Base-by-base conservation (phyloP, 352 stramenopile species). In the Phytophthora pluvialis region DNA sequence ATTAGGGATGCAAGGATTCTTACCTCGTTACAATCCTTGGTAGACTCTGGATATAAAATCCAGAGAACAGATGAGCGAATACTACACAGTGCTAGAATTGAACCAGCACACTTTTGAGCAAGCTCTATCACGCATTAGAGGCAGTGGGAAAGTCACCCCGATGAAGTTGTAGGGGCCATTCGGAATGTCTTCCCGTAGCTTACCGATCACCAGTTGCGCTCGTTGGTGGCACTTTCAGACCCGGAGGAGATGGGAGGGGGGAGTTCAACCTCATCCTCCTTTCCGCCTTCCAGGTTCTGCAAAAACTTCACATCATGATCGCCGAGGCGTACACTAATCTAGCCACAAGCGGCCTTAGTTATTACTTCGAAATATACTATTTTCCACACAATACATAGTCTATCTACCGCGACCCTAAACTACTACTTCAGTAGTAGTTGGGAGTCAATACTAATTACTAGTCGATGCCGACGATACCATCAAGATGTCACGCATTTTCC, bases 81-180 rank as follows among this genome's bases (percentile, higher is more conserved):
- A 91, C 64, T 94, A 93, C 70, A 80, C 71, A 1, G 69, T 94
- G 6, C 70, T 92, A 13, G 82, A 90, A 44, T 71, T 93, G 60
- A 92, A 93, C 60, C 82, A 94, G 64, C 86, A 91, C 70, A 75
- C 81, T 33, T 91, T 93, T 58, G 83, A 91, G 72, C 81, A 90
- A 85, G 65, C 81, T 26, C 68, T 95, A 25, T 78, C 80, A 15
- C 69, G 78, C 80, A 7, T 63, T 95, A 40, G 83, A 95, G 61
- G 79, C 82, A 10, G 55, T 85, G 35, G 87, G 83, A 90, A 64
- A 75, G 48, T 31, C 78, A 81, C 7, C 78, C 81, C 13, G 69
- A 87, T 29, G 80, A 93, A 40, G 77, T 93, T 31, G 42, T 73
- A 25, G 72, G 77, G 12, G 82, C 78, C 11, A 77, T 91, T 40